Base-by-base conservation (phyloP, 805 yeast species). In the Myxozyma geophila region DNA sequence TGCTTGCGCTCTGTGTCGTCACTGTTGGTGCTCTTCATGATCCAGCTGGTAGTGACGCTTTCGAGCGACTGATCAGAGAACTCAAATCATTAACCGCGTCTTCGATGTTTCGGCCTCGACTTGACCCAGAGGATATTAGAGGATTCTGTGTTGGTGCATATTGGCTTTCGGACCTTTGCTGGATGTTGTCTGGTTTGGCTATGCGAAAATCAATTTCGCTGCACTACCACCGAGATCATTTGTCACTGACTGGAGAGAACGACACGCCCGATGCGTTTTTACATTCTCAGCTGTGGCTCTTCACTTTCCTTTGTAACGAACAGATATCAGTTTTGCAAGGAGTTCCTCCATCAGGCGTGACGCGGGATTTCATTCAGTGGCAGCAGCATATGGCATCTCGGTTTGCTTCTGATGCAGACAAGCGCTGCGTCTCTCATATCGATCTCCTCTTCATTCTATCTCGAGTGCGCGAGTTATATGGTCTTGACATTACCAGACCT, bases 11-110 rank as follows among this genome's bases (percentile, higher is more conserved):
- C 2, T 44, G 51, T 33, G 61, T 54, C 12, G 61, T 64, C 10
- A 59, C 67, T 13, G 67, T 63, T n/a, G 67, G 67, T 5, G 60
- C 67, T 7, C 48, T 59, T 5, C 67, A 63, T 53, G 67, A 63
- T 54, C 60, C 60, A 12, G 23, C 47, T 7, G 63, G 67, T 15
- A 53, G 60, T n/a, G 67, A 58, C 3, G 37, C 58, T 1, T 63
- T 59, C n/a, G 67, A 59, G 33, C 47, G 37, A 15, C 21, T 63
- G 33, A 54, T 57, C 17, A 49, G 59, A 10, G 67, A 63, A 49
- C 49, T 63, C 19, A 43, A 54, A 36, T 17, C 44, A 8, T 44
- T 54, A 19, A 54, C 52, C 12, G 54, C 67, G 12, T 37, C 43
- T 9, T 46, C 55, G 21, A 63, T 63, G 60, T 63, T 59, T 37